These are phyloP conservation scores for Taxawa tesnikishii DNA, from an alignment of 2,329 filamentous ascomycete species.

Conservation along the genomic window DNA sequence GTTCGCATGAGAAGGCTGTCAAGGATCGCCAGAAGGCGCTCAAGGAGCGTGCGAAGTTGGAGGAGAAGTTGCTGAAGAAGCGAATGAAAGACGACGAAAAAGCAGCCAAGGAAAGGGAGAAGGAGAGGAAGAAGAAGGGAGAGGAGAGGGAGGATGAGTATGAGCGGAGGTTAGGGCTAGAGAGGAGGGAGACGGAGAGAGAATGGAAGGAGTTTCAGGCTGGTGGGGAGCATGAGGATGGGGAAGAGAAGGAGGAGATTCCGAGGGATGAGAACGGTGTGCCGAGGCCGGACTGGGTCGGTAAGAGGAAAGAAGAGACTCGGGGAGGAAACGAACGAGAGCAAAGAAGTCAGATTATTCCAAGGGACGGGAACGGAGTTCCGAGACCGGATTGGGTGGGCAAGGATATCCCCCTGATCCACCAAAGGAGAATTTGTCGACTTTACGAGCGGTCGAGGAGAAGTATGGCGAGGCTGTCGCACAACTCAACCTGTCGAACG, in stretches of 20 bases:
- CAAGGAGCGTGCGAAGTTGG: slow-evolving; percentile 48
- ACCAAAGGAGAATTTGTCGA: no score
- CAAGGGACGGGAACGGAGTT: no score
- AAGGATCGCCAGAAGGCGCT: slow-evolving; percentile 55
- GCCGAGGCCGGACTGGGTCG: no score
- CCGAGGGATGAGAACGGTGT: no score
- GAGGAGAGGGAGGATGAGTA: slow-evolving; percentile 11
- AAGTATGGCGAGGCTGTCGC: no score
- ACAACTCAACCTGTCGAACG: no score
- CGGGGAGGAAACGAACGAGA: not conserved
- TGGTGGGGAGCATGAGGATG: no score
- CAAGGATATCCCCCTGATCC: no score
- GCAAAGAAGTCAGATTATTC: no score
- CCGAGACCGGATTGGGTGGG: no score
- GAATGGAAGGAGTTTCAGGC: slow-evolving; percentile 5
- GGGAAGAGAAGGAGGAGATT: not conserved
- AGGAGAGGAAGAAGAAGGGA: slow-evolving; percentile 17
- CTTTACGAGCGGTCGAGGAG: no score
- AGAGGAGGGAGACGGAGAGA: slow-evolving; percentile 2
- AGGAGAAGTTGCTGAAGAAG: slow-evolving; percentile 27
- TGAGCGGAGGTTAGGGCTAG: not conserved
- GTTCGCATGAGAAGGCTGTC: slow-evolving; percentile 52
- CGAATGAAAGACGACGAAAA: slow-evolving; percentile 17
- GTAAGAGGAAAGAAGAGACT: no score
- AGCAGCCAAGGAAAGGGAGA: slow-evolving; percentile 21